Percentiles rank a stretch among this genome's conserved stretches.
These are phyloP conservation scores for Neofusicoccum kwambonambiense DNA, from an alignment of 2,329 filamentous ascomycete species.

Conservation along the genomic window DNA sequence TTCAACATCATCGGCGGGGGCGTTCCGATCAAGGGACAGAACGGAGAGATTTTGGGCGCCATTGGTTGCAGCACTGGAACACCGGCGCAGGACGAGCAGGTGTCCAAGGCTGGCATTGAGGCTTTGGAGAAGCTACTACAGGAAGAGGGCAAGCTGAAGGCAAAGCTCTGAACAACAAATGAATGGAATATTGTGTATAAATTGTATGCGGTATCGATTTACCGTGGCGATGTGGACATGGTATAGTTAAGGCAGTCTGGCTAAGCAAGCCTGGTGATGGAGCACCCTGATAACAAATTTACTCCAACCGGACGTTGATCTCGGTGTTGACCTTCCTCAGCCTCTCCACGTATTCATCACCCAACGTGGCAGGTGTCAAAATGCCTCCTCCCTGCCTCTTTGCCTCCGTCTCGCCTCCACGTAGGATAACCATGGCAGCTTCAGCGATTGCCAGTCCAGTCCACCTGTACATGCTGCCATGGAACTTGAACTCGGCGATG, in stretches of 20 bases:
- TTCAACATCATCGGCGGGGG: slow-evolving; percentile 57
- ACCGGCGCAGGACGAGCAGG: slow-evolving; percentile 54
- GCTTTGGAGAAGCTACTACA: slow-evolving; percentile 42
- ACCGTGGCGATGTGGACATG: not conserved
- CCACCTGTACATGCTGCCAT: slow-evolving; percentile 65
- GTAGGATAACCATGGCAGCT: slow-evolving; percentile 63
- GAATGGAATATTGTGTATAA: not conserved
- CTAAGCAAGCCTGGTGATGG: too few species aligned
- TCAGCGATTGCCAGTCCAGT: slow-evolving; percentile 65
- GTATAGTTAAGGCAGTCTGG: not conserved
- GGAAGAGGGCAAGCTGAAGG: slow-evolving; percentile 35
- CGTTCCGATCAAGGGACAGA: slow-evolving; percentile 48
- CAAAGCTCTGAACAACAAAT: slow-evolving; percentile 38
- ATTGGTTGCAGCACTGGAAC: slow-evolving; percentile 57
- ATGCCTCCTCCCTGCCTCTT: slow-evolving; percentile 63
- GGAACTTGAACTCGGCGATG: slow-evolving; percentile 54
- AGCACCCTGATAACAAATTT: not conserved
- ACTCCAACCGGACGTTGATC: slow-evolving; percentile 8
- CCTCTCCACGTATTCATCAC: slow-evolving; percentile 62
- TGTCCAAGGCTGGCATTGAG: slow-evolving; percentile 53
- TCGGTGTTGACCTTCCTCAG: slow-evolving; percentile 6
- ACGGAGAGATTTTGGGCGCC: slow-evolving; percentile 53
- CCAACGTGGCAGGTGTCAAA: slow-evolving; percentile 70
- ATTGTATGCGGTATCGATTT: not conserved
- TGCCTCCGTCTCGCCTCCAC: slow-evolving; percentile 45